Evolutionary conservation across 805 yeast species (phyloP), one percentile per base, ranked within the genome.

Genomic region (Wickerhamomyces hampshirensis): DNA sequence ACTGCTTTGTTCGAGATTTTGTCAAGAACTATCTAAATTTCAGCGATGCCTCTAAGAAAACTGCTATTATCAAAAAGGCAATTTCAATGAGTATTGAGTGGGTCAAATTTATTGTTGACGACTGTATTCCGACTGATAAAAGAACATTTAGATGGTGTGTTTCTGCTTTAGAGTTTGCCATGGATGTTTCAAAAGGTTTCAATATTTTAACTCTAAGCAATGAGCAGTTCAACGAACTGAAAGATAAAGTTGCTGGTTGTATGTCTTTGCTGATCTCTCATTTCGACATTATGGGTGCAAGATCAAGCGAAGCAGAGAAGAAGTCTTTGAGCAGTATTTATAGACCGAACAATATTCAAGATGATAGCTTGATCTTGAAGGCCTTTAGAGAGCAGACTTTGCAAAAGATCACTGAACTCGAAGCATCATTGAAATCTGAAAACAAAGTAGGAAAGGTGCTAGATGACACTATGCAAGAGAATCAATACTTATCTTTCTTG

Each of bases 281-380:
- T 62, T 93, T 93, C 54, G 98, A 93, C 62, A 88, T 93, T 35
- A 93, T 91, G 96, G 98, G 98, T 33, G 97, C 97, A 0, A 73
- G 98, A 52, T 84, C 96, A 2, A 81, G 57, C 71, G 74, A 50
- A 37, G 43, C 74, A 57, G 61, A 71, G 65, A 78, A 76, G 35
- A 80, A 73, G 48, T 67, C 73, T 33, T 71, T 68, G 51, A 51
- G 44, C 31, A 59, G 53, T 39, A n/a, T n/a, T n/a, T n/a, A n/a
- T n/a, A 53, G 53, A 19, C 62, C 65, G 33, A 64, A 62, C 23
- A 73, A 75, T 6, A 59, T 74, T 47, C 77, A 74, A 53, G 69
- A 67, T 39, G 80, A 74, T 43, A 75, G 69, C 35, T 73, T 67
- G 28, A 63, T 74, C 16, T 56, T 79, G 38, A 63, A 71, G 16